Base-by-base conservation (phyloP, 805 yeast genomes). In the Starmerella davenportii region DNA sequence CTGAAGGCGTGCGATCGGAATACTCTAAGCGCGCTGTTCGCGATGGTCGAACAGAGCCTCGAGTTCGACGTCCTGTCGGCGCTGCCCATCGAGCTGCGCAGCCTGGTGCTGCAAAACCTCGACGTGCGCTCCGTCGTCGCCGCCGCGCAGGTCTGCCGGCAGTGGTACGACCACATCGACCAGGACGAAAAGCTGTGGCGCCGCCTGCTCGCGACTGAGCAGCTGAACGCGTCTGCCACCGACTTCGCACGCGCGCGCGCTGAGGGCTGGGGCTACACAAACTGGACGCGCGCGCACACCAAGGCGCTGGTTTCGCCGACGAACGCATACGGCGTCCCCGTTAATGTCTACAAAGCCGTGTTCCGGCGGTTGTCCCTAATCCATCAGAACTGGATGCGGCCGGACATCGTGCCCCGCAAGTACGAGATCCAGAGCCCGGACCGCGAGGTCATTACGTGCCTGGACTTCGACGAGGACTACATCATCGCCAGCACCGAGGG, bases 401-500 rank as follows among this genome's bases (percentile, higher is more conserved):
- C 85, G 1, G 58, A 58, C 17, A 78, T 69, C 52, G 63, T 60
- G 37, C 95, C 96, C 1, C 81, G 80, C 4, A 82, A 75, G 50
- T 81, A 81, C 39, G 63, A 71, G 21, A 50, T 51, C 30, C 43
- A 39, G 25, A 43, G 52, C 35, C 52, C 52, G 2, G 44, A 44
- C 34, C 38, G 43, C 13, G 75, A 75, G 50, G 92, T 87, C n/a
- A 90, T 90, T 2, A 90, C 98, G 1, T 90, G 96, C 53, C 63
- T 90, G 43, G 95, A 85, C 57, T 82, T 84, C 56, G 95, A 85
- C 54, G 82, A 79, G 36, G 85, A 84, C 46, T 76, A 75, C 52
- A 78, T 90, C 38, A 79, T 87, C 41, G 84, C 95, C 2, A 95
- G 95, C 23, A 84, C 93, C 1, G 95, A 85, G 51, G 94, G 82